phyloP scores from a whole-genome alignment of 306 rosid genomes.

The Delonix regia region DNA sequence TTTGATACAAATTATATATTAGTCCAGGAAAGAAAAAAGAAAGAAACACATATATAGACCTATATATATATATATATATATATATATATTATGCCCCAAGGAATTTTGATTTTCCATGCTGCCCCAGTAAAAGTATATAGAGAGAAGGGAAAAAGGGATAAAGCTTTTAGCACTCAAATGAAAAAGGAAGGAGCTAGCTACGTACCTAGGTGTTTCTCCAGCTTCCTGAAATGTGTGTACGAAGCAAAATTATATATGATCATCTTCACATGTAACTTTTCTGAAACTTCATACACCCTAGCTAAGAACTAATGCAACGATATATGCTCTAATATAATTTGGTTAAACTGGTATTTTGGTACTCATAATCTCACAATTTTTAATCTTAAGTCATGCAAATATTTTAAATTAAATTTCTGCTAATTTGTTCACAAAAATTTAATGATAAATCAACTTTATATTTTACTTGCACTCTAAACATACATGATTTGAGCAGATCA shows the following conservation, averaged over 20 bases:
- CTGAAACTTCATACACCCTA: constrained; percentile 30
- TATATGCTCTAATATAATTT: not conserved
- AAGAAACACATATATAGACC: not conserved
- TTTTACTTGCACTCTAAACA: too few species aligned
- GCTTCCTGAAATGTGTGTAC: not conserved
- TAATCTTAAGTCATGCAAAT: too few species aligned
- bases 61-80: not conserved
- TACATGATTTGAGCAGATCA: too few species aligned
- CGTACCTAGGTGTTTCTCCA: not conserved
- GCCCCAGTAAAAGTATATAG: not conserved
- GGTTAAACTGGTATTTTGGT: not conserved
- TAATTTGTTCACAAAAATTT: too few species aligned
- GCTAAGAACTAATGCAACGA: not conserved
- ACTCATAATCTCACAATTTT: not conserved
- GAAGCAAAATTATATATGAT: not conserved
- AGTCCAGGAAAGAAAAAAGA: not conserved
- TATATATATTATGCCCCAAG: too few species aligned
- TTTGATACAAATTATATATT: not conserved
- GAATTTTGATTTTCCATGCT: constrained; percentile 11
- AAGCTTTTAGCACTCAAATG: not conserved
- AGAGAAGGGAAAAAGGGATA: not conserved
- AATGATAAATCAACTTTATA: too few species aligned
- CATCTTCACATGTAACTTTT: not conserved
- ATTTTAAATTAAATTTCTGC: too few species aligned
- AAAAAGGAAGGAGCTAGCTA: not conserved